These are phyloP conservation scores for Wickerhamiella spandovensis DNA, from an alignment of 805 yeast genomes.

Conservation along the genomic window DNA sequence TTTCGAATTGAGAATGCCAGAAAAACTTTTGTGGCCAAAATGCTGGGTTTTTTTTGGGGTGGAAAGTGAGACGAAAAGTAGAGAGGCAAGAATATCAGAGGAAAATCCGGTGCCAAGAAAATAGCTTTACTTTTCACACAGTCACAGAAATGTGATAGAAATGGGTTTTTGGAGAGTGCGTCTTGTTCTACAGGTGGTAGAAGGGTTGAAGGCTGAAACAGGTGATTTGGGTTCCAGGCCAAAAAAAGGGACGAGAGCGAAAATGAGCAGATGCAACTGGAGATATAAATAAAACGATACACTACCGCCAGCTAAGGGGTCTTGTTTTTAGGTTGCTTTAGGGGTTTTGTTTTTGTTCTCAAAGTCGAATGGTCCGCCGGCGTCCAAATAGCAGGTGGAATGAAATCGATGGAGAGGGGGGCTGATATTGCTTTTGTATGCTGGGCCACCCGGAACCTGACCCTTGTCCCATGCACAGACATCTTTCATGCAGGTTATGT, in stretches of 20 bases:
- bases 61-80: too few relatives aligned
- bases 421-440: not conserved
- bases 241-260: too few relatives aligned
- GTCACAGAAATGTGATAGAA: too few relatives aligned
- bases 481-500: not conserved
- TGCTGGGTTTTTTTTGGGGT: too few relatives aligned
- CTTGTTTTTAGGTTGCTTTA: not conserved
- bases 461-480: not conserved
- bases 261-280: not conserved
- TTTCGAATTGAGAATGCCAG: too few relatives aligned
- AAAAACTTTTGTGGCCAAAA: too few relatives aligned
- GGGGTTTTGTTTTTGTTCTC: not conserved
- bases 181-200: too few relatives aligned
- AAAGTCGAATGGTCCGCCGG: not conserved
- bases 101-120: too few relatives aligned
- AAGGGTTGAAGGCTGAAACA: not conserved
- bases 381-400: not conserved
- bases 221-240: too few relatives aligned
- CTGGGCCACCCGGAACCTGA: not conserved
- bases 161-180: too few relatives aligned
- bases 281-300: not conserved
- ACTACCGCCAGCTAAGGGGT: conserved; percentile 3
- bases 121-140: too few relatives aligned
- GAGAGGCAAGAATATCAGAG: too few relatives aligned
- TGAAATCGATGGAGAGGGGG: not conserved